A percentile compares a stretch with the other conserved stretches of the same genome.
Conservation (phyloP, 176 grass and related monocot species). For the Hordeum vulgare region MorexV3_pseudomolecules_assembly NC_058522.1:377406421-377406920, state of each 20-base stretch:
- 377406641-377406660: neutral
- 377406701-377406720: neutral
- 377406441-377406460: neutral
- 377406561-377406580: neutral
- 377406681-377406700: neutral
- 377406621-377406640: neutral
- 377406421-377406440: neutral
- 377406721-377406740: neutral
- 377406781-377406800: neutral
- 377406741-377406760: neutral
- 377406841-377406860: neutral
- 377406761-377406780: constrained; percentile 9
- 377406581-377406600: neutral
- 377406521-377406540: neutral
- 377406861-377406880: neutral
- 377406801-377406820: neutral
- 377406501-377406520: neutral
- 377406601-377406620: neutral
- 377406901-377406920: neutral
- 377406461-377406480: neutral
- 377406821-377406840: neutral
- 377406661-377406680: neutral
- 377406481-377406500: neutral
- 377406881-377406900: neutral
- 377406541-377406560: neutral